Percentiles rank a stretch among this genome's conserved stretches.
phyloP scores from a whole-genome alignment of 2,329 filamentous ascomycete species.

The Aspergillus niger region DNA sequence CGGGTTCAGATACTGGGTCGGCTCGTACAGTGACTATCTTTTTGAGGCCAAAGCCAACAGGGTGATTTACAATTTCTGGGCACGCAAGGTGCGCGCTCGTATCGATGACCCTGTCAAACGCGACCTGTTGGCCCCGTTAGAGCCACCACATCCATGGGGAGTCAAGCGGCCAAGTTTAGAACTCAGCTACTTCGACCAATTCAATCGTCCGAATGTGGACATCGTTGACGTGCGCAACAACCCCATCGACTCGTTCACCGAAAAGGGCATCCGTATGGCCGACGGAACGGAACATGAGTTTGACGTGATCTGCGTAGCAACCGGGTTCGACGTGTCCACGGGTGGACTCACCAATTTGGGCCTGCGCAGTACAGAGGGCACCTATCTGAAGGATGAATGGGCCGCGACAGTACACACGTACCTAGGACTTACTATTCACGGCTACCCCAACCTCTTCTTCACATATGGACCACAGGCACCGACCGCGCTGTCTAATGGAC shows the following conservation, averaged over 20 bases:
- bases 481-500: slow-evolving; percentile 59
- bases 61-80: slow-evolving; percentile 60
- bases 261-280: slow-evolving; percentile 42
- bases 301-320: slow-evolving; percentile 47
- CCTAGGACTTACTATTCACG: slow-evolving; percentile 46
- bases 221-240: slow-evolving; percentile 50
- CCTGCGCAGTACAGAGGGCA: slow-evolving; percentile 36
- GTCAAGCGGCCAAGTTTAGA: slow-evolving; percentile 55
- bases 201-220: slow-evolving; percentile 50
- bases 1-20: slow-evolving; percentile 60
- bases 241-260: slow-evolving; percentile 45
- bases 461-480: slow-evolving; percentile 61
- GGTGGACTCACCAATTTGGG: slow-evolving; percentile 45
- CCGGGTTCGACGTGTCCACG: slow-evolving; percentile 48
- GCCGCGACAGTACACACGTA: slow-evolving; percentile 40
- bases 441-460: slow-evolving; percentile 55
- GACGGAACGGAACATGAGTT: slow-evolving; percentile 43
- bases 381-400: slow-evolving; percentile 41
- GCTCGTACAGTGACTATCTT: slow-evolving; percentile 57
- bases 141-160: slow-evolving; percentile 58
- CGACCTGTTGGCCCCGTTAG: slow-evolving; percentile 55
- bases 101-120: slow-evolving; percentile 53
- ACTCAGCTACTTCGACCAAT: slow-evolving; percentile 53
- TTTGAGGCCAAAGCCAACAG: slow-evolving; percentile 52
- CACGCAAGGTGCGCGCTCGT: slow-evolving; percentile 52